phyloP scores from a whole-genome alignment of 257 asterid species.

The Buddleja alternifolia region DNA sequence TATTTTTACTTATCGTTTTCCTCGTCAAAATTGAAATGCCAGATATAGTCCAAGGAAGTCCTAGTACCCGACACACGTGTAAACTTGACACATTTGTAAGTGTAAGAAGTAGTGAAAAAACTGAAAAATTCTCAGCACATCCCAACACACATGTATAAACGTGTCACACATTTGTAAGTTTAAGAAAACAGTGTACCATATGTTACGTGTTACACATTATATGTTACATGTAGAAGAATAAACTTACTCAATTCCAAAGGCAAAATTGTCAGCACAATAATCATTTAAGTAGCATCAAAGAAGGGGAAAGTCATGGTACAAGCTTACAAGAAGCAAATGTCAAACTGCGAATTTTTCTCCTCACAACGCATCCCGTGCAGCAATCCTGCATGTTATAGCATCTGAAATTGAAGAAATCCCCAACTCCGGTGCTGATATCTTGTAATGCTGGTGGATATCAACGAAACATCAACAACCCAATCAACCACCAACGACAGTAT shows the following conservation, averaged over 20 bases:
- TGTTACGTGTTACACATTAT: too few relatives aligned
- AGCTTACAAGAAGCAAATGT: slow-evolving; percentile 10
- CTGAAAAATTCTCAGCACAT: too few relatives aligned
- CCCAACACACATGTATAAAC: too few relatives aligned
- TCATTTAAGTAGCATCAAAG: not conserved
- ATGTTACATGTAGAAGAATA: too few relatives aligned
- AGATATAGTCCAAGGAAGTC: too few relatives aligned
- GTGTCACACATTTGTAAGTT: too few relatives aligned
- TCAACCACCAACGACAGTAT: not conserved
- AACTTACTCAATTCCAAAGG: not conserved
- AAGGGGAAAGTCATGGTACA: slow-evolving; percentile 9
- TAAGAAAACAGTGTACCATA: too few relatives aligned
- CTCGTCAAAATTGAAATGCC: too few relatives aligned
- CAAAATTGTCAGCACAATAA: slow-evolving; percentile 13
- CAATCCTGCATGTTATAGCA: slow-evolving; percentile 61
- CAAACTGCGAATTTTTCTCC: not conserved
- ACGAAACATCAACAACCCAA: not conserved
- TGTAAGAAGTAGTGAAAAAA: too few relatives aligned
- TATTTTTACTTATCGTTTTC: too few relatives aligned
- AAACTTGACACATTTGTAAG: too few relatives aligned
- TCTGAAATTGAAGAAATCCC: slow-evolving; percentile 58
- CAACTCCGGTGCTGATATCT: slow-evolving; percentile 53
- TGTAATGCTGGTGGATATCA: slow-evolving; percentile 49
- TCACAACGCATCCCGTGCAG: slow-evolving; percentile 60
- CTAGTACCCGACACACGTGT: too few relatives aligned